Evolutionary conservation across 495 filamentous ascomycete species (phyloP).

Genomic region (Staphylotrichum longicolle): DNA sequence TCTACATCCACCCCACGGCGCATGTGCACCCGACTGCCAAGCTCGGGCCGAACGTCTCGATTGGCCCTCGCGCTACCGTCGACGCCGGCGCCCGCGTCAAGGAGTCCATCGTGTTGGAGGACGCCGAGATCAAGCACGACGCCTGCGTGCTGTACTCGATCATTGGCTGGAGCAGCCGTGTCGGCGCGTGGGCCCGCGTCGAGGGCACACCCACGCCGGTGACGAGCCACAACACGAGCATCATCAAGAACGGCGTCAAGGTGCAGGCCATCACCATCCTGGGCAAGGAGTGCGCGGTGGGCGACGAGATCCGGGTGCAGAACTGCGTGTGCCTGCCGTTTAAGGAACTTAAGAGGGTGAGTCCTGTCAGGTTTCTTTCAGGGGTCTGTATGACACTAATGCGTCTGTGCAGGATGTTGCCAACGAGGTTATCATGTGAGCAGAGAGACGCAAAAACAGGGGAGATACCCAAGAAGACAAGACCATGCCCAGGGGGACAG

Average conservation of each 20-base stretch:
- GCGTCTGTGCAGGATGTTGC: slow-evolving; percentile 57
- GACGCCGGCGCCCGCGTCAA: slow-evolving; percentile 90
- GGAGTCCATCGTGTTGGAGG: slow-evolving; percentile 94
- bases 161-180: slow-evolving; percentile 93
- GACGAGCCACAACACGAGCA: slow-evolving; percentile 86
- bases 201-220: slow-evolving; percentile 92
- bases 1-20: slow-evolving; percentile 97
- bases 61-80: slow-evolving; percentile 80
- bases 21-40: slow-evolving; percentile 92
- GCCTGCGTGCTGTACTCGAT: slow-evolving; percentile 95
- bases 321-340: slow-evolving; percentile 98
- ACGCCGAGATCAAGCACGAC: slow-evolving; percentile 94
- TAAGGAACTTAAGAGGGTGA: slow-evolving; percentile 96
- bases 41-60: slow-evolving; percentile 93
- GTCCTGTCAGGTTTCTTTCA: slow-evolving; percentile 36
- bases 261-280: slow-evolving; percentile 98
- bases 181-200: slow-evolving; percentile 96
- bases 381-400: slow-evolving; percentile 32
- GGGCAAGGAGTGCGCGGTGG: slow-evolving; percentile 93
- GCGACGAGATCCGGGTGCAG: slow-evolving; percentile 93
- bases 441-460: neutral
- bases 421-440: slow-evolving; percentile 96
- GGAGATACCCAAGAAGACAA: slow-evolving; percentile 13
- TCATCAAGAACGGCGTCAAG: slow-evolving; percentile 96
- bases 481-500: neutral